A percentile compares a stretch with the other conserved stretches of the same genome.
phyloP scores from a whole-genome alignment of 306 rosid genomes.

The Lathyrus oleraceus region DNA sequence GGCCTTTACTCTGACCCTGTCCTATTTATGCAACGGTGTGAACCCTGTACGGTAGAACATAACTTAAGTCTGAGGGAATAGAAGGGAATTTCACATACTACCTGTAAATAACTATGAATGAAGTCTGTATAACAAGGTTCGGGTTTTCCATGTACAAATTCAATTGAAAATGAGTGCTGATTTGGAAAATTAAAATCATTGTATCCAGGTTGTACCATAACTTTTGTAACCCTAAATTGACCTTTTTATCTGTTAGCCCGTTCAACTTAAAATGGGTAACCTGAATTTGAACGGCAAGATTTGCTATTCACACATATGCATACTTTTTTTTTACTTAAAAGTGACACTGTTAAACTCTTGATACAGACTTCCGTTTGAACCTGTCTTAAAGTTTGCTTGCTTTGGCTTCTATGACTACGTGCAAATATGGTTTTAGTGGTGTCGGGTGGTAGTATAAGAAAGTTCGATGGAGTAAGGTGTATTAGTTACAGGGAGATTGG shows the following conservation, averaged over 20 bases:
- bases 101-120: background rate
- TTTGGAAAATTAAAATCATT: background rate
- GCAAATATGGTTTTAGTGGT: no score
- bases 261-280: background rate
- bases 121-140: background rate
- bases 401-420: background rate
- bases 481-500: no score
- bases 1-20: background rate
- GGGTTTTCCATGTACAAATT: background rate
- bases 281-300: background rate
- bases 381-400: background rate
- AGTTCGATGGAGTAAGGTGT: no score
- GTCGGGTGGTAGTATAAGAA: no score
- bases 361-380: conserved; percentile 12
- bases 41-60: conserved; percentile 17
- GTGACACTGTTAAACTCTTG: background rate
- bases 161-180: background rate
- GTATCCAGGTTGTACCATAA: background rate
- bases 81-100: background rate
- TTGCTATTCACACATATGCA: background rate
- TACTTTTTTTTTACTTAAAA: background rate
- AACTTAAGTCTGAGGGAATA: background rate
- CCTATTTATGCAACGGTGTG: background rate
- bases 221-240: background rate
- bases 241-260: background rate